phyloP scores from a whole-genome alignment of 2,329 filamentous ascomycete species.

The Aspergillus sp. region DNA sequence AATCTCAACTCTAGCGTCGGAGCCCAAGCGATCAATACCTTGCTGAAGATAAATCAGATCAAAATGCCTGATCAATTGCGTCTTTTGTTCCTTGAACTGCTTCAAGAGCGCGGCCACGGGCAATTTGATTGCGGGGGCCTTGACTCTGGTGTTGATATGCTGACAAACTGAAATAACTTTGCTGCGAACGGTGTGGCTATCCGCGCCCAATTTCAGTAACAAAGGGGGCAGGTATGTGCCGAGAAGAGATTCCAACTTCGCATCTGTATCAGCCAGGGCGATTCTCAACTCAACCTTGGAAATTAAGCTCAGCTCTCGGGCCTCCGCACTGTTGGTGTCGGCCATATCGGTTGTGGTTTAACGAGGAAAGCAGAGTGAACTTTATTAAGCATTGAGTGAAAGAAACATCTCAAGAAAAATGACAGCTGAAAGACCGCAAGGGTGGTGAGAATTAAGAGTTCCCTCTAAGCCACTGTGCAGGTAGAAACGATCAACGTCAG shows the following conservation, averaged over 20 bases:
- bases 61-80: slow-evolving; percentile 77
- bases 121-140: slow-evolving; percentile 66
- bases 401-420: background rate
- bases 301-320: slow-evolving; percentile 77
- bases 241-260: slow-evolving; percentile 75
- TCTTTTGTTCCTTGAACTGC: slow-evolving; percentile 80
- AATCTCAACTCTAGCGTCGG: slow-evolving; percentile 66
- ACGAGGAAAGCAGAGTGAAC: background rate
- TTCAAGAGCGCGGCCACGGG: slow-evolving; percentile 82
- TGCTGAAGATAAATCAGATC: slow-evolving; percentile 89
- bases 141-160: slow-evolving; percentile 67
- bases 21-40: slow-evolving; percentile 64
- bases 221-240: slow-evolving; percentile 77
- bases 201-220: slow-evolving; percentile 81
- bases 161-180: slow-evolving; percentile 73
- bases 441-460: background rate
- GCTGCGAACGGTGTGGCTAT: slow-evolving; percentile 74
- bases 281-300: slow-evolving; percentile 85
- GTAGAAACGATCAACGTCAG: slow-evolving; percentile 19
- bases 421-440: background rate
- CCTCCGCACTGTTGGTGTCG: slow-evolving; percentile 36
- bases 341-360: slow-evolving; percentile 28
- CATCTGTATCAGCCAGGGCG: slow-evolving; percentile 76
- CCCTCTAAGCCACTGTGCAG: slow-evolving; percentile 3
- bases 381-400: slow-evolving; percentile 12